These are phyloP conservation scores for Mitragyna speciosa DNA, from an alignment of 257 asterid species.

Conservation along the genomic window DNA sequence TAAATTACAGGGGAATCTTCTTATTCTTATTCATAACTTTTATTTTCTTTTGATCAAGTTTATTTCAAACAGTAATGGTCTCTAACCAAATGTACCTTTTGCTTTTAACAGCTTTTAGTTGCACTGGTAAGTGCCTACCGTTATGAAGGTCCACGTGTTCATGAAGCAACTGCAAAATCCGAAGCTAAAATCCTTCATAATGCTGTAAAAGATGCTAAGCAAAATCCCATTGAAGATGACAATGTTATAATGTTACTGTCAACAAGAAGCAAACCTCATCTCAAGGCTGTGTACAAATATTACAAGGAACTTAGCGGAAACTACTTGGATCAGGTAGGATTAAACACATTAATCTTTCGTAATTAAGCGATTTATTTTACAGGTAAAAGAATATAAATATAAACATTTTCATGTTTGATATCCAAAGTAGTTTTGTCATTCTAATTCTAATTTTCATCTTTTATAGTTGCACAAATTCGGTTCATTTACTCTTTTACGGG, in stretches of 20 bases:
- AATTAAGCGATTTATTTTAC: too few species aligned
- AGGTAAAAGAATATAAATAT: too few species aligned
- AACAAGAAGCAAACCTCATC: constrained; percentile 66
- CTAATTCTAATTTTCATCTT: neutral
- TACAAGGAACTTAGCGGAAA: constrained; percentile 63
- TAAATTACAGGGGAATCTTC: too few species aligned
- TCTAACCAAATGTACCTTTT: neutral
- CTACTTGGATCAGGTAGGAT: constrained; percentile 56
- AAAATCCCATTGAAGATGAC: constrained; percentile 36
- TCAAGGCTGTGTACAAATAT: constrained; percentile 47
- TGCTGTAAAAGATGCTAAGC: constrained; percentile 33
- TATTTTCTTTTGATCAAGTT: too few species aligned
- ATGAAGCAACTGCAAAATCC: constrained; percentile 49
- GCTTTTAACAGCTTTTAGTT: constrained; percentile 58
- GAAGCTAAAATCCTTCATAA: constrained; percentile 52
- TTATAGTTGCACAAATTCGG: neutral
- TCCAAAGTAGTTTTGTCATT: neutral
- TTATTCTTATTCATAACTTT: too few species aligned
- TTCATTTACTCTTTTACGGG: neutral
- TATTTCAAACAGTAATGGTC: too few species aligned
- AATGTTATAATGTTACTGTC: constrained; percentile 56
- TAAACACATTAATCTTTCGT: neutral
- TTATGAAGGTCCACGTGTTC: constrained; percentile 61
- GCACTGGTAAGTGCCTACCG: constrained; percentile 67
- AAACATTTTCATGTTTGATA: too few species aligned